These are phyloP conservation scores for Verticillium klebahnii DNA, from an alignment of 2,329 filamentous ascomycete species.

Conservation along the genomic window DNA sequence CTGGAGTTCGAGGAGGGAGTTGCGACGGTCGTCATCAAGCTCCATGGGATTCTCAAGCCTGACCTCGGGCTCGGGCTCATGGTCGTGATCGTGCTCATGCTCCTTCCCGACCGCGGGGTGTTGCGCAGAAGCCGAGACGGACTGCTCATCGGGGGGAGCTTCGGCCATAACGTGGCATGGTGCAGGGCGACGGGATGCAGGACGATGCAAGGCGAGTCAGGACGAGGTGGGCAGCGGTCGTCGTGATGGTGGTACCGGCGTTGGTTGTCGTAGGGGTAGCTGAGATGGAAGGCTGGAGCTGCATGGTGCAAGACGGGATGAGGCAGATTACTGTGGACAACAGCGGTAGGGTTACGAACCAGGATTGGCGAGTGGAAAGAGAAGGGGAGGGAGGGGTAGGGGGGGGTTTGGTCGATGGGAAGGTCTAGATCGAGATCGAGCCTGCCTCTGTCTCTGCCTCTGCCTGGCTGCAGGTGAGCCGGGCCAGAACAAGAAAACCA, in stretches of 20 bases:
- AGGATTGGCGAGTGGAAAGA: too few species aligned
- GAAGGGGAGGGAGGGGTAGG: too few species aligned
- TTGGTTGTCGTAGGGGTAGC: background rate
- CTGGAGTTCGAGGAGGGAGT: constrained; percentile 15
- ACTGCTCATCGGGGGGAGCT: background rate
- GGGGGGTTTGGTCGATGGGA: too few species aligned
- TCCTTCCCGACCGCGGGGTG: too few species aligned
- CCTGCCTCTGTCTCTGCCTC: too few species aligned
- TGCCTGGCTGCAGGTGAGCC: background rate
- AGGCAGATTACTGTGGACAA: too few species aligned
- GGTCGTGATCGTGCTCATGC: background rate
- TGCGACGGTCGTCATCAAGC: background rate
- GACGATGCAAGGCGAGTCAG: background rate
- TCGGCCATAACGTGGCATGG: background rate
- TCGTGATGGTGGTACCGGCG: background rate
- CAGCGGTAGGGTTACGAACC: too few species aligned
- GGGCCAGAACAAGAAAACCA: background rate
- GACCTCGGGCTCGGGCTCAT: background rate
- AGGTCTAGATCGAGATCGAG: too few species aligned
- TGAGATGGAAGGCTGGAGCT: background rate
- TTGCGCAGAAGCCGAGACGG: background rate
- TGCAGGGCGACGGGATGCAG: background rate
- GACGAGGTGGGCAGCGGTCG: background rate
- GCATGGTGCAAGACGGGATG: too few species aligned
- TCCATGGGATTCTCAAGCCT: constrained; percentile 50